Conservation (phyloP, 2,329 filamentous ascomycete genomes). For the Aspergillus sp. region DNA sequence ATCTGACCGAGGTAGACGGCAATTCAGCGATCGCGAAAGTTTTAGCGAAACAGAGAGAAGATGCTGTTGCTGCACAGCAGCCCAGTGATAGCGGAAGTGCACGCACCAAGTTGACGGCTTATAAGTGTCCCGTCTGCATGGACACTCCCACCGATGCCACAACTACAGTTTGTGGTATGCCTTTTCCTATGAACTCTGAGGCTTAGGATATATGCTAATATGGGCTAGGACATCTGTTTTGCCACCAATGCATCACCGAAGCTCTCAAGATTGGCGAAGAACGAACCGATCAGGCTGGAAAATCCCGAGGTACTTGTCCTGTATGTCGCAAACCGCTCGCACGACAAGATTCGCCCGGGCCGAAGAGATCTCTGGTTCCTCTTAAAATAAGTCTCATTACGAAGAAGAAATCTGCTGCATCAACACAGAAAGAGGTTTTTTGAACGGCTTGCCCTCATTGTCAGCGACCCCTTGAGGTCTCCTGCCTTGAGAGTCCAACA, state of each 20-base stretch:
- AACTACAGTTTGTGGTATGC: constrained; percentile 63
- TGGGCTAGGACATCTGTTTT: constrained; percentile 63
- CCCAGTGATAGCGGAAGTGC: constrained; percentile 33
- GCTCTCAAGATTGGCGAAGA: constrained; percentile 62
- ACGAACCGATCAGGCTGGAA: constrained; percentile 38
- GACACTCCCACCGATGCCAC: constrained; percentile 64
- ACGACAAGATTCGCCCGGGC: constrained; percentile 40
- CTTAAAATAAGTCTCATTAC: constrained; percentile 43
- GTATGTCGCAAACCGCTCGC: constrained; percentile 50
- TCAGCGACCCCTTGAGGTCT: neutral
- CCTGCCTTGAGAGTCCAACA: neutral
- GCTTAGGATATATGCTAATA: constrained; percentile 13
- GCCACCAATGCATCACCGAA: constrained; percentile 65
- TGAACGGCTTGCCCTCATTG: neutral
- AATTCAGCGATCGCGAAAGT: constrained; percentile 47
- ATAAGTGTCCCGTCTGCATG: constrained; percentile 68
- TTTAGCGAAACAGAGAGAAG: constrained; percentile 58
- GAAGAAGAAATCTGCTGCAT: constrained; percentile 11
- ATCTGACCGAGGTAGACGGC: constrained; percentile 53
- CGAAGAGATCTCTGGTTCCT: constrained; percentile 43
- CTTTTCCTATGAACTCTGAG: neutral
- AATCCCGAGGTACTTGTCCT: constrained; percentile 48
- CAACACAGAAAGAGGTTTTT: neutral
- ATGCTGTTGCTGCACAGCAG: constrained; percentile 54
- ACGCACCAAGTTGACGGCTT: constrained; percentile 49